A percentile compares a stretch with the other conserved stretches of the same genome.
These are phyloP conservation scores for Ceratobasidium theobromae DNA, from an alignment of 1,284 basidiomycete species.

Conservation along the genomic window DNA sequence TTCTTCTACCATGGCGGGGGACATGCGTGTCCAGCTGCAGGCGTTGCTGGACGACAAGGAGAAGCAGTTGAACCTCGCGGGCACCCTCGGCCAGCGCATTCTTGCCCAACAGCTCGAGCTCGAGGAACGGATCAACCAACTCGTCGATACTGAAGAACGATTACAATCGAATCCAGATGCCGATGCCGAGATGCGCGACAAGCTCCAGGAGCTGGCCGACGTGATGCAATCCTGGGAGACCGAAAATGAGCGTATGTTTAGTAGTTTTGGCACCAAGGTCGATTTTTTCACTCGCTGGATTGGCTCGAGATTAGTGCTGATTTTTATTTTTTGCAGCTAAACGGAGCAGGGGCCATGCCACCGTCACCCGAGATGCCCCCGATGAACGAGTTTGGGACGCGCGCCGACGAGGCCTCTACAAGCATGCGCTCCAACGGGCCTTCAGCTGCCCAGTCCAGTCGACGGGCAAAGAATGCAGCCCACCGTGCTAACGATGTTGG, in stretches of 20 bases:
- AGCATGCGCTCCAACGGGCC: conserved; percentile 34
- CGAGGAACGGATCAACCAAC: conserved; percentile 77
- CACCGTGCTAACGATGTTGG: conserved; percentile 82
- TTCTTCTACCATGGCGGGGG: conserved; percentile 38
- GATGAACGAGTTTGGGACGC: conserved; percentile 30
- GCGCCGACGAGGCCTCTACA: conserved; percentile 23
- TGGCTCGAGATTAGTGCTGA: conserved; percentile 5
- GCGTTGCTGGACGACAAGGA: conserved; percentile 83
- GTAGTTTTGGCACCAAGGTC: conserved; percentile 69
- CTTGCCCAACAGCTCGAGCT: conserved; percentile 89
- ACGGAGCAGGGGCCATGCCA: conserved; percentile 16
- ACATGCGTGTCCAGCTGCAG: conserved; percentile 76
- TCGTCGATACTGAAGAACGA: conserved; percentile 62
- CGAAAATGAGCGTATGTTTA: conserved; percentile 79
- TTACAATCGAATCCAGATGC: conserved; percentile 57
- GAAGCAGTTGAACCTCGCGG: conserved; percentile 85
- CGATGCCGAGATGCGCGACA: conserved; percentile 60
- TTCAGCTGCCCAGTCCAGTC: conserved; percentile 67
- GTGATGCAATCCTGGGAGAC: conserved; percentile 78
- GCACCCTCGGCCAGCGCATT: conserved; percentile 86
- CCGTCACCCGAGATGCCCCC: conserved; percentile 28
- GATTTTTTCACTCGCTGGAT: conserved; percentile 40
- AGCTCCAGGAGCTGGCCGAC: conserved; percentile 75
- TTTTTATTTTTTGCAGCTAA: conserved; percentile 15
- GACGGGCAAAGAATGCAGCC: conserved; percentile 81